Conservation (phyloP, 176 grass and related monocot genomes). For the Oryza glumipatula region DNA sequence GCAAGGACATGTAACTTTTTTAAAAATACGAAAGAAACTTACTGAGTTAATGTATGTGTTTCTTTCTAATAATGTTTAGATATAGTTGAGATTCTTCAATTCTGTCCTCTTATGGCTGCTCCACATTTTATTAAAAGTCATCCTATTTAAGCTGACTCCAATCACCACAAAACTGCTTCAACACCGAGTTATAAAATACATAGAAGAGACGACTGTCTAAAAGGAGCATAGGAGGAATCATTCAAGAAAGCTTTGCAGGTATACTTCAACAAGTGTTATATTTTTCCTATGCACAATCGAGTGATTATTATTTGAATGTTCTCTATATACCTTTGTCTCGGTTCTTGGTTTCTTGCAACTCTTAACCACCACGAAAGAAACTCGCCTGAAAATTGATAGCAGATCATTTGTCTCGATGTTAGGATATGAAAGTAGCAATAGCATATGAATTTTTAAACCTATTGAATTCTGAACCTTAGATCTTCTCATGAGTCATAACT, state of each 20-base stretch:
- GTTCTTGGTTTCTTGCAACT: not conserved
- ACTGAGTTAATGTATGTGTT: no score
- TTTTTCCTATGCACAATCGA: not conserved
- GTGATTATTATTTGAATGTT: not conserved
- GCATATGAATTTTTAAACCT: not conserved
- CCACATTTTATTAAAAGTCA: not conserved
- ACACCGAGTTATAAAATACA: not conserved
- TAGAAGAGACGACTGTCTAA: no score
- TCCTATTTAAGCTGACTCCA: not conserved
- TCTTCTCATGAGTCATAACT: not conserved
- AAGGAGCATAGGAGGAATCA: not conserved
- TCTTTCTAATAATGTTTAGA: no score
- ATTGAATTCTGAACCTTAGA: not conserved
- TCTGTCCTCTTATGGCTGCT: no score
- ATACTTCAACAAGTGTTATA: not conserved
- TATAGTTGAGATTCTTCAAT: no score
- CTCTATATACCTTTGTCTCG: not conserved
- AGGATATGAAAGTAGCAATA: not conserved
- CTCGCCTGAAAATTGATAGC: not conserved
- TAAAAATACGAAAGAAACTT: not conserved
- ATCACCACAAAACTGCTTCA: not conserved
- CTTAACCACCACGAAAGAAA: not conserved
- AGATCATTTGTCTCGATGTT: not conserved
- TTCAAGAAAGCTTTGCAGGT: not conserved
- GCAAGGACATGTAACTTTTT: not conserved